phyloP scores from a whole-genome alignment of 2,329 filamentous ascomycete species.

The Chaetomiaceae sp. region DNA sequence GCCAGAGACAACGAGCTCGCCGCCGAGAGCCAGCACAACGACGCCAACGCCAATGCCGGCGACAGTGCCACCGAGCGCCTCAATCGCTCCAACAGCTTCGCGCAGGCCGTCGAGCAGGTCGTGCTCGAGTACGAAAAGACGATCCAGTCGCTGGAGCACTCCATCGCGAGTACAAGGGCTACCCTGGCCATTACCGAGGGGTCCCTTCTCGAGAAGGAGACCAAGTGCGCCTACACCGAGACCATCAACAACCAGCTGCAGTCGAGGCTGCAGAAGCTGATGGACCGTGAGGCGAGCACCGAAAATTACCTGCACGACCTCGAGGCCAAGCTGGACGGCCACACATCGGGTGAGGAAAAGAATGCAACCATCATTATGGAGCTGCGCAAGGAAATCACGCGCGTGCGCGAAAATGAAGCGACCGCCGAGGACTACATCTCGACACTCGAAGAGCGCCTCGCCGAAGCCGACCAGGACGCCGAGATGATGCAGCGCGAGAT shows the following conservation, averaged over 20 bases:
- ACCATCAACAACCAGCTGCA: slow-evolving; percentile 89
- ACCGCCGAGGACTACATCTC: slow-evolving; percentile 96
- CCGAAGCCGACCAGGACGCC: slow-evolving; percentile 91
- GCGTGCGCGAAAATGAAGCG: slow-evolving; percentile 83
- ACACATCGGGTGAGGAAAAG: slow-evolving; percentile 88
- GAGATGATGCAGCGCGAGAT: slow-evolving; percentile 97
- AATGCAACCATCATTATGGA: slow-evolving; percentile 80
- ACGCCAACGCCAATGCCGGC: slow-evolving; percentile 58
- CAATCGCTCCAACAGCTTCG: slow-evolving; percentile 93
- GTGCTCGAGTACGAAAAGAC: slow-evolving; percentile 98
- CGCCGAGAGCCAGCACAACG: slow-evolving; percentile 53
- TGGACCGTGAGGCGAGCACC: slow-evolving; percentile 86
- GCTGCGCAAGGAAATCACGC: slow-evolving; percentile 83
- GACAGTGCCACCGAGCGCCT: slow-evolving; percentile 81
- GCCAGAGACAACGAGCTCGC: slow-evolving; percentile 65
- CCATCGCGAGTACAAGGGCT: slow-evolving; percentile 79
- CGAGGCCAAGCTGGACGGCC: slow-evolving; percentile 83
- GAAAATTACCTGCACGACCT: slow-evolving; percentile 91
- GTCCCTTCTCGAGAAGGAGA: slow-evolving; percentile 83
- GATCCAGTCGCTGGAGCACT: slow-evolving; percentile 88
- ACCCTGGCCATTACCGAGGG: slow-evolving; percentile 83
- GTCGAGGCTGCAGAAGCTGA: slow-evolving; percentile 81
- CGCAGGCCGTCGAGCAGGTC: slow-evolving; percentile 91
- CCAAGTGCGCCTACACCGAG: slow-evolving; percentile 86
- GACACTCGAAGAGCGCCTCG: slow-evolving; percentile 88